Base-by-base conservation (phyloP, 2,329 filamentous ascomycete genomes). In the Aspergillus tamarii region DNA sequence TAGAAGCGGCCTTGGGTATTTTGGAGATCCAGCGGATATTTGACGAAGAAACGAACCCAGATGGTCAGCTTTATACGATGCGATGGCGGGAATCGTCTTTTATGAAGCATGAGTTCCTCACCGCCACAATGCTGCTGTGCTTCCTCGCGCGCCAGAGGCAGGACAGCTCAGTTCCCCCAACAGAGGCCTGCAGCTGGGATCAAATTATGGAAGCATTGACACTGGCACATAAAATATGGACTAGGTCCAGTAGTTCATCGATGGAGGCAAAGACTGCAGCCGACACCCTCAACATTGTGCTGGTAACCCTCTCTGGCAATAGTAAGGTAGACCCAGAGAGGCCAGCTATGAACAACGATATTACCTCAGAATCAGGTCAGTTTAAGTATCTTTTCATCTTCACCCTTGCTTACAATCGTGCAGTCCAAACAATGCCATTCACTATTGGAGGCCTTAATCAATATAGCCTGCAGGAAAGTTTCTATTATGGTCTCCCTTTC, bases 101-200 rank as follows among this genome's bases (percentile, higher is more conserved):
- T 5, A 82, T 84, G 21, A 82, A 86, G 56, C 86, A 89, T 66
- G 85, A 88, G 68, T 89, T 87, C 58, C 76, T 89, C 54, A 80
- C 88, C 1, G 86, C 86, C 0, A 83, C 84, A 56, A 86, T 87
- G 81, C 79, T 89, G 2, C 67, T 89, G 4, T 88, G 85, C 64
- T 77, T 64, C 11, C 41, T 41, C 39, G 39, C 39, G 12, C 39
- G 39, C 1, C 39, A 41, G 39, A 34, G 11, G 32, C 32, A 34
- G 32, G 32, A 34, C 11, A 11, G 11, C 32, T n/a, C 39, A 41
- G 6, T 26, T 70, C 12, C 28, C 71, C 10, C 55, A 67, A 55
- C 61, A 48, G 21, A 60, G 55, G 5, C 48, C 30, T 64, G 9
- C 39, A 66, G 7, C 57, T 53, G n/a, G 45, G 64, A 26, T 60